Base-by-base conservation (phyloP, 495 filamentous ascomycete species). In the Recurvomyces mirabilis region DNA sequence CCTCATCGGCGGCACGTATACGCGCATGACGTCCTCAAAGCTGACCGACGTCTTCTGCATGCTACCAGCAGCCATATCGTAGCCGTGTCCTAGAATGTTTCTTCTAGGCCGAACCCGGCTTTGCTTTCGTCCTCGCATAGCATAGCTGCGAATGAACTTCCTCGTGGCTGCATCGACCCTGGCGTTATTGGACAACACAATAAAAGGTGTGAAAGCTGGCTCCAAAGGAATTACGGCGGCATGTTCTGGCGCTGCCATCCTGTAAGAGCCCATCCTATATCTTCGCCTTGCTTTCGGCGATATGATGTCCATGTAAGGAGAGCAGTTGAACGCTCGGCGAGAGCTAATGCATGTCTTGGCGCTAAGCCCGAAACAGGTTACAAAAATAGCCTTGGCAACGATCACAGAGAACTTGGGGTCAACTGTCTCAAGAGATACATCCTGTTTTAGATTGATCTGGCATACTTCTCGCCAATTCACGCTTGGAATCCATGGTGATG, bases 41-140 rank as follows among this genome's bases (percentile, higher is more conserved):
- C 28, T 28, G 38, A 40, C 19, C 22, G 38, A 14, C 38, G 23
- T 10, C 17, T 10, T 17, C 21, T 40, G 13, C 3, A 40, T 23
- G 23, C 19, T 25, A 14, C 38, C 38, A 28, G 38, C 23, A 9
- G 23, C 22, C 38, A 40, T 25, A 28, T 26, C 38, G 38, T 24
- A 24, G 23, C 38, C 23, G 23, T 26, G 3, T 24, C 24, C 38
- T 26, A 40, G 23, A 28, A 40, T 23, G 38, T 40, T 40, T 14
- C 23, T 40, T 28, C 28, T 40, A 12, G 38, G 20, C 19, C 23
- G 38, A 28, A 26, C 28, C 15, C 38, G 38, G n/a, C n/a, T 15
- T 21, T 42, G 24, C 26, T 42, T 42, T n/a, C 39, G 23, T 18
- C 39, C 39, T 42, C 39, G 39, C 39, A 30, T 42, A 17, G 39